Base-by-base conservation (phyloP, 768 basidiomycete genomes). In the Mycena rosella region DNA sequence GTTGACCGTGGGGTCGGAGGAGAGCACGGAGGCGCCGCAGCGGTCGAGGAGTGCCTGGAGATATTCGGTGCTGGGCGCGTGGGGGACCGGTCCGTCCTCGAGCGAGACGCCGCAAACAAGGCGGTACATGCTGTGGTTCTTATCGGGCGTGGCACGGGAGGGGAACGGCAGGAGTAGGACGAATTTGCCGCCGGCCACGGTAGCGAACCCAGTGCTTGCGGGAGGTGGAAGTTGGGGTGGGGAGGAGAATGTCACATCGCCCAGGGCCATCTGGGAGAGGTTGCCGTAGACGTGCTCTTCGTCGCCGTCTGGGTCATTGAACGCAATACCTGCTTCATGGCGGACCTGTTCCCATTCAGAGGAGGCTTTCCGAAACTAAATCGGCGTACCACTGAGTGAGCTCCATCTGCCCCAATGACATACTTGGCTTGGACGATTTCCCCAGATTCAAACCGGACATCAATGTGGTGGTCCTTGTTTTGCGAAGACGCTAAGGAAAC, bases 391-490 rank as follows among this genome's bases (percentile, higher is more conserved):
- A 73, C 69, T 0, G 86, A 88, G 61, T 73, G 79, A 3, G 85
- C 76, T 5, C 87, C 87, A 70, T 89, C 87, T 7, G 87, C 86
- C 26, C 84, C 87, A 34, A 88, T 70, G 6, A 87, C 81, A 72
- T 86, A 87, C 36, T 79, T 80, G 17, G 86, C 74, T 4, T 74
- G 79, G 40, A 88, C 79, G 15, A 76, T 72, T 38, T 79, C 79
- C 5, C 87, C 86, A 48, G 81, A 78, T 32, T 87, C 84, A 67
- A 88, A 86, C 0, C 74, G 69, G n/a, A 85, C 85, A 17, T 84
- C 79, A 15, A 82, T 30, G 18, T 11, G 22, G 4, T 18, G 11
- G 13, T 73, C 73, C 34, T 81, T 75, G 22, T 69, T 64, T 10
- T 67, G 60, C 45, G 77, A 80, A 9, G 70, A 68, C 58, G 73